Conservation (phyloP, 2,329 filamentous ascomycete species). For the Pseudovirgaria hyperparasitica region DNA sequence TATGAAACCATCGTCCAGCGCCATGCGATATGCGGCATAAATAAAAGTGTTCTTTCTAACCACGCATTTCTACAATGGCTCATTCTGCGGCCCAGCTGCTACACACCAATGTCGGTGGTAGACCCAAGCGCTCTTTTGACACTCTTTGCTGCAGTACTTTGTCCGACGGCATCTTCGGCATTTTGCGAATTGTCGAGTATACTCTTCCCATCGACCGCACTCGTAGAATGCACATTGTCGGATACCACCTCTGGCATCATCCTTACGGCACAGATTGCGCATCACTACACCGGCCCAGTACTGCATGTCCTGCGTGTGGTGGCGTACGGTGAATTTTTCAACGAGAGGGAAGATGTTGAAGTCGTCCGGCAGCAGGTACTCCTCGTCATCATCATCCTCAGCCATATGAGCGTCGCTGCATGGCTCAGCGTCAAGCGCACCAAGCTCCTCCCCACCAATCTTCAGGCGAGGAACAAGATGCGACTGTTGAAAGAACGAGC, state of each 20-base stretch:
- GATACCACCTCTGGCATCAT: conserved; percentile 87
- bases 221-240: conserved; percentile 96
- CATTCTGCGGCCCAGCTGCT: conserved; percentile 37
- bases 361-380: conserved; percentile 85
- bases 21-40: conserved; percentile 29
- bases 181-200: conserved; percentile 91
- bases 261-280: conserved; percentile 96
- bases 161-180: conserved; percentile 90
- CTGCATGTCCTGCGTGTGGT: conserved; percentile 95
- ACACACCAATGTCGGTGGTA: conserved; percentile 98
- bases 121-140: conserved; percentile 97
- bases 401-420: conserved; percentile 22
- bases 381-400: conserved; percentile 59
- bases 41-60: conserved; percentile 16
- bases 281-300: conserved; percentile 99
- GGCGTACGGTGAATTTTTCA: conserved; percentile 93
- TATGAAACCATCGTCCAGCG: conserved; percentile 16
- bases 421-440: conserved; percentile 60
- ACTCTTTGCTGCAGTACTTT: conserved; percentile 99
- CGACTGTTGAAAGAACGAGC: conserved; percentile 88
- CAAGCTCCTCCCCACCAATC: conserved; percentile 66
- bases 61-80: conserved; percentile 11
- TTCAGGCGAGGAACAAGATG: conserved; percentile 87
- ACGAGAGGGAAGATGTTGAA: conserved; percentile 98
- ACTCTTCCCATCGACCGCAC: conserved; percentile 98